Percentiles rank a stretch among this genome's conserved stretches.
Evolutionary conservation across 2,329 filamentous ascomycete species (phyloP).

Genomic region (Xylariomycetidae sp.): DNA sequence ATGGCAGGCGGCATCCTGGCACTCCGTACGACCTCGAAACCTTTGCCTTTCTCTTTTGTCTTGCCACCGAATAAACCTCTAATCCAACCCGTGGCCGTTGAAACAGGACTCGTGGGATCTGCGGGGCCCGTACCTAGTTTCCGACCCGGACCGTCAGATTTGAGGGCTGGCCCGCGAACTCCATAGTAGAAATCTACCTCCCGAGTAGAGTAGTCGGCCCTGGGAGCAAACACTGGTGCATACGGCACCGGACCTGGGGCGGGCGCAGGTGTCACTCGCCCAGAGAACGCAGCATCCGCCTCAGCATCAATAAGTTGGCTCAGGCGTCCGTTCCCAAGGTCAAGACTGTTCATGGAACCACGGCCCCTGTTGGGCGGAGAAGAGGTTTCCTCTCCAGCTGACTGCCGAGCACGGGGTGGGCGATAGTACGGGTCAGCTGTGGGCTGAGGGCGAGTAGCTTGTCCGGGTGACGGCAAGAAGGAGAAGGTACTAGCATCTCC

Average conservation of each 20-base stretch:
- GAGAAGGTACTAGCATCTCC: constrained; percentile 68
- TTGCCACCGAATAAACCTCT: constrained; percentile 74
- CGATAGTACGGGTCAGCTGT: constrained; percentile 80
- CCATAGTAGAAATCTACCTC: constrained; percentile 98
- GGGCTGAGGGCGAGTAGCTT: constrained; percentile 38
- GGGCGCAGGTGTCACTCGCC: constrained; percentile 39
- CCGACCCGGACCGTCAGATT: constrained; percentile 73
- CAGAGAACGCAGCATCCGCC: constrained; percentile 36
- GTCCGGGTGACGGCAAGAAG: constrained; percentile 58
- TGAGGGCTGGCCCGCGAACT: constrained; percentile 81
- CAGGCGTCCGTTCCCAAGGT: constrained; percentile 32
- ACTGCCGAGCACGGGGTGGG: constrained; percentile 69
- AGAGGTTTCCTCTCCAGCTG: constrained; percentile 41
- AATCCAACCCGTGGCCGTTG: constrained; percentile 87
- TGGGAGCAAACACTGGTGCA: constrained; percentile 43
- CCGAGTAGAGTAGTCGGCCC: constrained; percentile 84
- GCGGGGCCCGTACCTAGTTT: constrained; percentile 91
- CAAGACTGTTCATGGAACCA: constrained; percentile 33
- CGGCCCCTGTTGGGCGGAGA: constrained; percentile 30
- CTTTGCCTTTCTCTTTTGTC: constrained; percentile 91
- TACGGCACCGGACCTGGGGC: constrained; percentile 33
- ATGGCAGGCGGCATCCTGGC: constrained; percentile 78
- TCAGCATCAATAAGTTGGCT: constrained; percentile 35
- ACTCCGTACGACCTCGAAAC: constrained; percentile 93
- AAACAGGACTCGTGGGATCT: constrained; percentile 87